phyloP scores from a whole-genome alignment of 2,329 filamentous ascomycete genomes.

The Lasiodiplodia hormozganensis region DNA sequence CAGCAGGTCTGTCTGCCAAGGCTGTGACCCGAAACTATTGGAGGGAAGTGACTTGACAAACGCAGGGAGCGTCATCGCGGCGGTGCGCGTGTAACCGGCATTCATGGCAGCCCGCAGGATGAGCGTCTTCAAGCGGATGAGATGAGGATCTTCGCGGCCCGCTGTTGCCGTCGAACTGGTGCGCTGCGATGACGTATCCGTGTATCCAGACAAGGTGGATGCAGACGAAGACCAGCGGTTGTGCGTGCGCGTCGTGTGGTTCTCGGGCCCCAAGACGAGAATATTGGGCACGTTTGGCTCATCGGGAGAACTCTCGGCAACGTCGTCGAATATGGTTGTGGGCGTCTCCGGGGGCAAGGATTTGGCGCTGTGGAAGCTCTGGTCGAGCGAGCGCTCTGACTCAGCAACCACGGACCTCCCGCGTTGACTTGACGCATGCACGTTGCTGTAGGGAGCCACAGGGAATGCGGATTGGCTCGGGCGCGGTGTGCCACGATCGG shows the following conservation, averaged over 20 bases:
- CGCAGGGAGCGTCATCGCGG: slow-evolving; percentile 65
- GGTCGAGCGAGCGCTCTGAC: slow-evolving; percentile 43
- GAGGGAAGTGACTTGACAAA: slow-evolving; percentile 79
- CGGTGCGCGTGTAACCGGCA: slow-evolving; percentile 74
- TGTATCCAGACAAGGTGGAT: slow-evolving; percentile 79
- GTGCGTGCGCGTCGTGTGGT: slow-evolving; percentile 57
- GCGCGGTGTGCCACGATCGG: slow-evolving; percentile 83
- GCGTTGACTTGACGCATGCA: slow-evolving; percentile 16
- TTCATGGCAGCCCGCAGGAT: slow-evolving; percentile 87
- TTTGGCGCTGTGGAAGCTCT: slow-evolving; percentile 50
- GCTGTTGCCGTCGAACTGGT: slow-evolving; percentile 74
- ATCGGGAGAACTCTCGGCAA: slow-evolving; percentile 74
- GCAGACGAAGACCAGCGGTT: slow-evolving; percentile 80
- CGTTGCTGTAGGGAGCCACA: slow-evolving; percentile 32
- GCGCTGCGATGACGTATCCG: slow-evolving; percentile 66
- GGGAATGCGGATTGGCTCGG: slow-evolving; percentile 80
- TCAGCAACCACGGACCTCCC: slow-evolving; percentile 36
- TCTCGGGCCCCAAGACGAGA: slow-evolving; percentile 78
- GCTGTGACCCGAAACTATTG: slow-evolving; percentile 77
- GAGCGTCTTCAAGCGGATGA: slow-evolving; percentile 78
- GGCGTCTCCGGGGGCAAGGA: slow-evolving; percentile 78
- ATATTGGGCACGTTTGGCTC: slow-evolving; percentile 84
- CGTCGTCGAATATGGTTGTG: slow-evolving; percentile 91
- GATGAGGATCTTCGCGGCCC: slow-evolving; percentile 73
- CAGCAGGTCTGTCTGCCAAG: slow-evolving; percentile 74